Evolutionary conservation across 1,139 yeast species (phyloP).

Genomic region (Sugiyamaella sp.): DNA sequence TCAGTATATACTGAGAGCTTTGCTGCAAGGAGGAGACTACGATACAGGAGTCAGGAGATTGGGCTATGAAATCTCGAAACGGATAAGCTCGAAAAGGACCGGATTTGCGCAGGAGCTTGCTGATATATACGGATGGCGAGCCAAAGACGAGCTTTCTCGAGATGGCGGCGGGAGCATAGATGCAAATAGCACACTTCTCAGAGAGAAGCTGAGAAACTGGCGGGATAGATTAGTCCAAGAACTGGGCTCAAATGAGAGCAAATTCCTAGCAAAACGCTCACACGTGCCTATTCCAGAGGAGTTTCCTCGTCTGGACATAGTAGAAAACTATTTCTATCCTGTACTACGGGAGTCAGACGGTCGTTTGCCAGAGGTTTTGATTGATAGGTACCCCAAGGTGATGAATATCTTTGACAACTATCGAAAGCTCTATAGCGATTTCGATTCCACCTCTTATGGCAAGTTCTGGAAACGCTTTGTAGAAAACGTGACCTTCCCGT

Average conservation of each 20-base stretch:
- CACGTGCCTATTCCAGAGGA: constrained; percentile 22
- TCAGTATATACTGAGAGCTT: constrained; percentile 37
- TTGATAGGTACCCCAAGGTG: constrained; percentile 5
- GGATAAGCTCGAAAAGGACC: constrained; percentile 32
- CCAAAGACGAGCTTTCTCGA: not conserved
- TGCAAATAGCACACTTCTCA: constrained; percentile 12
- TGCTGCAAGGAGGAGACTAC: constrained; percentile 46
- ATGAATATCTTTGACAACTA: constrained; percentile 10
- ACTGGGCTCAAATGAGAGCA: constrained; percentile 32
- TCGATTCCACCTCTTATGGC: not conserved
- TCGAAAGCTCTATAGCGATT: constrained; percentile 1
- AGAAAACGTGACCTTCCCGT: constrained; percentile 15
- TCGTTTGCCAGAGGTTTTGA: not conserved
- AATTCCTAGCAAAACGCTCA: constrained; percentile 28
- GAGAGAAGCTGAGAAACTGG: constrained; percentile 26
- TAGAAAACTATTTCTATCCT: constrained; percentile 29
- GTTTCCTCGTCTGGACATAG: constrained; percentile 30
- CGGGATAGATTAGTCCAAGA: constrained; percentile 30
- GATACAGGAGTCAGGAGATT: constrained; percentile 37
- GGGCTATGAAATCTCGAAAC: constrained; percentile 39
- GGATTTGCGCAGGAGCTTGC: constrained; percentile 33
- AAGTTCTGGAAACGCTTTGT: constrained; percentile 16
- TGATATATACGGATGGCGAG: constrained; percentile 10
- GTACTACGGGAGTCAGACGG: constrained; percentile 12
- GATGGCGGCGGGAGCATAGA: not conserved